Conservation (phyloP, 129 eudicot genomes). For the Artemisia tridentata region DNA sequence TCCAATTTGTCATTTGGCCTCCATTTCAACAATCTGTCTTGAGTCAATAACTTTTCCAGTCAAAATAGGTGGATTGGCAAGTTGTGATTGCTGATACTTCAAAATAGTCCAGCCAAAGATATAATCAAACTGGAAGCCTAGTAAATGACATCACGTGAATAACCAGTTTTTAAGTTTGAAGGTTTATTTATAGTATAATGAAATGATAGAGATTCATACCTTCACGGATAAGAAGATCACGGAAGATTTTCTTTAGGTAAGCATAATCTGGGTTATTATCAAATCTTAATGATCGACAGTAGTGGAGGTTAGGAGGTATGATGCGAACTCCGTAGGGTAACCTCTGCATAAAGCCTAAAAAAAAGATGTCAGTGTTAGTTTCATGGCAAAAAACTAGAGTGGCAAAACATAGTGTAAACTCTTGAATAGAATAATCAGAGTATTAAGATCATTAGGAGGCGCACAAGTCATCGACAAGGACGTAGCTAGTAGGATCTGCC, state of each 20-base stretch:
- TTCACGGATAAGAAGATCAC: slow-evolving; percentile 96
- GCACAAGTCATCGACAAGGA: too few species aligned
- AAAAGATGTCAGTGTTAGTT: slow-evolving; percentile 11
- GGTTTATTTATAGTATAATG: not conserved
- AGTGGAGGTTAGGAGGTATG: slow-evolving; percentile 95
- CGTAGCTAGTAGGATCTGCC: too few species aligned
- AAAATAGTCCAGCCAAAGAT: slow-evolving; percentile 93
- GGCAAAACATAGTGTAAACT: not conserved
- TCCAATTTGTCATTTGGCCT: too few species aligned
- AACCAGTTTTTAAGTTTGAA: not conserved
- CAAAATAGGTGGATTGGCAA: slow-evolving; percentile 87
- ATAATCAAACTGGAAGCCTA: slow-evolving; percentile 94
- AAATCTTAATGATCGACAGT: slow-evolving; percentile 86
- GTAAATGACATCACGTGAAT: not conserved
- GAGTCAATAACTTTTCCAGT: too few species aligned
- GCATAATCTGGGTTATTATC: slow-evolving; percentile 96
- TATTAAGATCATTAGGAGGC: too few species aligned
- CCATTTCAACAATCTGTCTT: too few species aligned
- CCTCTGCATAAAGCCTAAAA: slow-evolving; percentile 84
- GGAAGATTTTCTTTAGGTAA: slow-evolving; percentile 85
- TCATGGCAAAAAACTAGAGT: too few species aligned
- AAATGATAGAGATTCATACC: slow-evolving; percentile 38
- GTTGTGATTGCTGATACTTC: slow-evolving; percentile 94
- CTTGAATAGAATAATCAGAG: too few species aligned
- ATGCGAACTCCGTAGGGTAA: slow-evolving; percentile 89